These are phyloP conservation scores for Mortierella hygrophila DNA, from an alignment of 192 early-diverging fungal species.

Conservation along the genomic window DNA sequence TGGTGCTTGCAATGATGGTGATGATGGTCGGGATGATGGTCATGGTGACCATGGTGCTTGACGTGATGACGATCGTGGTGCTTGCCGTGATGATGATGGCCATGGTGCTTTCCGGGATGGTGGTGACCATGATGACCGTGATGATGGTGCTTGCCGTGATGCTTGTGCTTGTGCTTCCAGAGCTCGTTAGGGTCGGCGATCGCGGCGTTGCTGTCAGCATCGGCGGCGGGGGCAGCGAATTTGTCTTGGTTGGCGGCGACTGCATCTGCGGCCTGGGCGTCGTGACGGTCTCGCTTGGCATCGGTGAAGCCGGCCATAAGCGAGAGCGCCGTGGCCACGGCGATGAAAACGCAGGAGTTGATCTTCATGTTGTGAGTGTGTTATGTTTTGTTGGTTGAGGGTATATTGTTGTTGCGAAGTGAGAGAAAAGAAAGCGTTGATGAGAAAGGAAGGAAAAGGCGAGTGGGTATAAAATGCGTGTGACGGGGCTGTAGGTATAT, in stretches of 20 bases:
- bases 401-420: no score
- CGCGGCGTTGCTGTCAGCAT: neutral
- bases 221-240: neutral
- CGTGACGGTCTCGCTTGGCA: constrained; percentile 36
- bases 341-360: constrained; percentile 28
- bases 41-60: constrained; percentile 3
- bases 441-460: no score
- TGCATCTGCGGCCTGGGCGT: neutral
- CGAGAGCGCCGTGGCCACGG: constrained; percentile 30
- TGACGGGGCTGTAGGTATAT: no score
- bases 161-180: constrained; percentile 17
- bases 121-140: neutral
- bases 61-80: neutral
- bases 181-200: constrained; percentile 5
- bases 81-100: neutral
- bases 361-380: constrained; percentile 22
- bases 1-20: constrained; percentile 3
- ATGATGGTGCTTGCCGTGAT: neutral
- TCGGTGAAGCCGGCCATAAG: constrained; percentile 20
- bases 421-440: no score
- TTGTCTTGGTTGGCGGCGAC: neutral
- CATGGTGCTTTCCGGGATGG: neutral
- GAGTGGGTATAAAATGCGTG: no score
- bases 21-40: neutral
- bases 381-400: neutral